phyloP scores from a whole-genome alignment of 2,329 filamentous ascomycete genomes.

The Alternaria sp. region DNA sequence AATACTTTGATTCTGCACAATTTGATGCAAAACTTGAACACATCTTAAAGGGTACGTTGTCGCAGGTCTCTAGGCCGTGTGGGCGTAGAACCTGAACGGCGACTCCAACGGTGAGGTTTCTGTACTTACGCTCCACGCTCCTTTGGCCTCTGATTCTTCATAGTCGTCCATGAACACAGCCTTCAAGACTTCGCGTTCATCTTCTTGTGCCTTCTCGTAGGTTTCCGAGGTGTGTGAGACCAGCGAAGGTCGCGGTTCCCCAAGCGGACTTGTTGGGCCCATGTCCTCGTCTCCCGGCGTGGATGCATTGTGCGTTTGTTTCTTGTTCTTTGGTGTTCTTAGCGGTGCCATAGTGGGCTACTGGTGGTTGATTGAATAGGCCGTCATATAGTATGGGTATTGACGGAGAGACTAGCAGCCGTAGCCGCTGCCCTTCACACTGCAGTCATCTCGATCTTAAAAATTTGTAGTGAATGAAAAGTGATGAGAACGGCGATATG shows the following conservation, averaged over 20 bases:
- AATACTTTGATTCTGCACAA: not conserved
- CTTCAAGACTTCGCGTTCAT: slow-evolving; percentile 83
- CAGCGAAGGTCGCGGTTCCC: slow-evolving; percentile 39
- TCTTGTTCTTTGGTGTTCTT: slow-evolving; percentile 53
- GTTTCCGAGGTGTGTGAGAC: slow-evolving; percentile 56
- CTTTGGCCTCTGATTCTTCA: slow-evolving; percentile 70
- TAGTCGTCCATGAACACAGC: slow-evolving; percentile 93
- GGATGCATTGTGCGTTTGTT: slow-evolving; percentile 39
- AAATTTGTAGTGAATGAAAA: slow-evolving; percentile 21
- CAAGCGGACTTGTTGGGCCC: slow-evolving; percentile 31
- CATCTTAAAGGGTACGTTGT: not conserved
- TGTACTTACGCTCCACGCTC: slow-evolving; percentile 80
- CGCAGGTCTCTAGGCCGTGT: not conserved
- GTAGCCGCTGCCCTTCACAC: slow-evolving; percentile 55
- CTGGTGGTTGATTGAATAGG: slow-evolving; percentile 41
- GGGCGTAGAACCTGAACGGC: not conserved
- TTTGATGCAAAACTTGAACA: not conserved
- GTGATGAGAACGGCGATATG: slow-evolving; percentile 21
- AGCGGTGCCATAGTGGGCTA: slow-evolving; percentile 54
- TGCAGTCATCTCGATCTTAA: slow-evolving; percentile 42
- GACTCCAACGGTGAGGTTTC: not conserved
- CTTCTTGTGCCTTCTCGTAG: slow-evolving; percentile 84
- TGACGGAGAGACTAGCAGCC: slow-evolving; percentile 53
- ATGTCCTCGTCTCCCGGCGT: slow-evolving; percentile 31
- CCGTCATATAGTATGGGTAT: slow-evolving; percentile 33